Conservation (phyloP, 306 rosid genomes). For the Ziziphus jujuba region DNA sequence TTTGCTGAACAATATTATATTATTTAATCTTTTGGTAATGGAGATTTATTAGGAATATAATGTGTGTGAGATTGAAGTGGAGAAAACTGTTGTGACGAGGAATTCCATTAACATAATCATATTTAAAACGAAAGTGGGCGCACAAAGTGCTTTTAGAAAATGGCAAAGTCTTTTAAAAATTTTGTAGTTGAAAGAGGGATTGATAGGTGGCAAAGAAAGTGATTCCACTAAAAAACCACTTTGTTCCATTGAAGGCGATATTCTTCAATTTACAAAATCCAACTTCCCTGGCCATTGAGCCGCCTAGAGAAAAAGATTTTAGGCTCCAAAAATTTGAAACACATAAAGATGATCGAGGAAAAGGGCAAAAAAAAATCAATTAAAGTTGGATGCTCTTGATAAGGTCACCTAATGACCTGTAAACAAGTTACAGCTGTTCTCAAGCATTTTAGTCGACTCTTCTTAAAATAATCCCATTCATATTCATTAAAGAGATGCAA, state of each 20-base stretch:
- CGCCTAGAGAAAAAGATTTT: slow-evolving; percentile 15
- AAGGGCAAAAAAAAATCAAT: slow-evolving; percentile 1
- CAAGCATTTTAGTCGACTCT: slow-evolving; percentile 1
- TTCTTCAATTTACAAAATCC: slow-evolving; percentile 32
- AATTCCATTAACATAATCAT: slow-evolving; percentile 53
- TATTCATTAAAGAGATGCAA: neutral
- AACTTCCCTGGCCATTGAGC: slow-evolving; percentile 24
- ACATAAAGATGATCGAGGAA: neutral
- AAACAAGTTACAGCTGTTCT: slow-evolving; percentile 22
- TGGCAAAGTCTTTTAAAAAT: slow-evolving; percentile 29
- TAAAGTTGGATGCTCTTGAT: slow-evolving; percentile 18
- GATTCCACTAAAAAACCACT: slow-evolving; percentile 55
- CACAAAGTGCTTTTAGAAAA: slow-evolving; percentile 39
- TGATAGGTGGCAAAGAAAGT: slow-evolving; percentile 41
- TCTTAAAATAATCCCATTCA: neutral
- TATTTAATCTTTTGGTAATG: slow-evolving; percentile 17
- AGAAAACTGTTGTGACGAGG: slow-evolving; percentile 34
- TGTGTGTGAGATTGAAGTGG: slow-evolving; percentile 41
- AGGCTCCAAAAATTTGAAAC: neutral
- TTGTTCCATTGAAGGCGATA: slow-evolving; percentile 37
- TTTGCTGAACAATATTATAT: neutral
- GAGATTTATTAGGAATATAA: slow-evolving; percentile 1
- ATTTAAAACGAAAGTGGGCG: slow-evolving; percentile 52
- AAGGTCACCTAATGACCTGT: slow-evolving; percentile 24
- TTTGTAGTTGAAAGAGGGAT: slow-evolving; percentile 27